Evolutionary conservation across 176 grass and related monocot species (phyloP), one percentile per base, ranked within the genome.

Genomic region (Pontederia paniculata): DNA sequence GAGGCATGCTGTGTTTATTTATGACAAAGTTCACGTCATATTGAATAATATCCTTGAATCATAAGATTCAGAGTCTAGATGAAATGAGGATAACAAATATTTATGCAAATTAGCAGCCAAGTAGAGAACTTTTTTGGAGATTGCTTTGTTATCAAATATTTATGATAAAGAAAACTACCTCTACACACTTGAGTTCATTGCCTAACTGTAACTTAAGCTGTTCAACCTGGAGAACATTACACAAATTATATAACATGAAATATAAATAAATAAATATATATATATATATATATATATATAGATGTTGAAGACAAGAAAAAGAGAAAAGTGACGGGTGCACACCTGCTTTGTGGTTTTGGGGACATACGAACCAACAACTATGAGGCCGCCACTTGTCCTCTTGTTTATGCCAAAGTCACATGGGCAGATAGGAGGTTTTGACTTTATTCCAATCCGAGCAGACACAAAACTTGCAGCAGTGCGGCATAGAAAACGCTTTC

Each of bases 331-430:
- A 17, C 66, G 28, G 68, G 58, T 23, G 50, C 54, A 55, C n/a
- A 89, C 85, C 86, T 96, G 85, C 67, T 96, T 96, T 50, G 91
- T 96, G 62, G 91, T 96, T 84, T 96, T 96, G 50, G 91, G 91
- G 58, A 96, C 91, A 76, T 96, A 89, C 23, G 91, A 96, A 67
- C 91, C 91, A 44, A 96, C 91, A 76, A 96, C 68, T 73, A 89
- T 89, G 54, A 96, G 91, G 60, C 91, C 90, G 73, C 90, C 91
- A 74, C 60, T 73, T 80, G 65, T 89, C 60, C 47, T 45, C 86
- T 77, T 81, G 62, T 75, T 83, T 69, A 89, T 76, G 50, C 82
- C 91, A 55, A 96, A 73, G 79, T 96, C 85, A 57, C 52, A 74
- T 53, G 91, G 86, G 52, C 18, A 22, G 50, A 96, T 83, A 63